Evolutionary conservation across 2,329 filamentous ascomycete species (phyloP).

Genomic region (Diaporthe vexans): DNA sequence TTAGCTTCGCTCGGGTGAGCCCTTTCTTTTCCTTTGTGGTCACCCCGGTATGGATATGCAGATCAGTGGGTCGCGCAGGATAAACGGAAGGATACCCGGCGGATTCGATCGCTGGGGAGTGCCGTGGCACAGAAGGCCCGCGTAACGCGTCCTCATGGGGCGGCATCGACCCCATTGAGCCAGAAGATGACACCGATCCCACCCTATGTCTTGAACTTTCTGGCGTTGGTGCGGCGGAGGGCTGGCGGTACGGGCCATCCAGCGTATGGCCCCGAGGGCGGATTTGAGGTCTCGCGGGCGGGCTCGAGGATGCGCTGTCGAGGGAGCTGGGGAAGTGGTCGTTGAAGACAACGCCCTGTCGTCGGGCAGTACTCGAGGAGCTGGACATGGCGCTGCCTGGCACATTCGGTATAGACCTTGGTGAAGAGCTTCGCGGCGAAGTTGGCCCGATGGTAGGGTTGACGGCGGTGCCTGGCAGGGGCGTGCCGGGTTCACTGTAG

Average conservation of each 20-base stretch:
- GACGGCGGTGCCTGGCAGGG: constrained; percentile 39
- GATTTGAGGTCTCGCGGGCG: constrained; percentile 55
- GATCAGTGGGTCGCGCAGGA: constrained; percentile 52
- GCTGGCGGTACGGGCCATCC: constrained; percentile 67
- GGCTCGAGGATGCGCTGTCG: constrained; percentile 61
- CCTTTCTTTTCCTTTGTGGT: constrained; percentile 63
- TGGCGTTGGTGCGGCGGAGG: constrained; percentile 54
- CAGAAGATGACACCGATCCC: constrained; percentile 77
- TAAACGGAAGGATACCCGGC: constrained; percentile 58
- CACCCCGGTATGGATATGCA: constrained; percentile 51
- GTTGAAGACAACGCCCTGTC: constrained; percentile 73
- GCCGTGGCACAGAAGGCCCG: constrained; percentile 53
- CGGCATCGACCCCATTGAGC: constrained; percentile 67
- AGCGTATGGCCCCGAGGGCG: constrained; percentile 71
- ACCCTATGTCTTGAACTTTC: constrained; percentile 73
- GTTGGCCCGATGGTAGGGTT: constrained; percentile 52
- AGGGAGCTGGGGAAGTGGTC: constrained; percentile 67
- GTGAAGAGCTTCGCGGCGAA: constrained; percentile 60
- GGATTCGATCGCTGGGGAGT: constrained; percentile 58
- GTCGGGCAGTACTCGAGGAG: constrained; percentile 44
- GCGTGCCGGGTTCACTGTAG: constrained; percentile 25
- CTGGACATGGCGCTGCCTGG: constrained; percentile 52
- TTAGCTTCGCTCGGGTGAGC: constrained; percentile 61
- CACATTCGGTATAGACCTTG: constrained; percentile 60
- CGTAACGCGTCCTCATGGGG: constrained; percentile 62